Evolutionary conservation across 1,284 basidiomycete species (phyloP).

Genomic region (Pterulicium gracile): DNA sequence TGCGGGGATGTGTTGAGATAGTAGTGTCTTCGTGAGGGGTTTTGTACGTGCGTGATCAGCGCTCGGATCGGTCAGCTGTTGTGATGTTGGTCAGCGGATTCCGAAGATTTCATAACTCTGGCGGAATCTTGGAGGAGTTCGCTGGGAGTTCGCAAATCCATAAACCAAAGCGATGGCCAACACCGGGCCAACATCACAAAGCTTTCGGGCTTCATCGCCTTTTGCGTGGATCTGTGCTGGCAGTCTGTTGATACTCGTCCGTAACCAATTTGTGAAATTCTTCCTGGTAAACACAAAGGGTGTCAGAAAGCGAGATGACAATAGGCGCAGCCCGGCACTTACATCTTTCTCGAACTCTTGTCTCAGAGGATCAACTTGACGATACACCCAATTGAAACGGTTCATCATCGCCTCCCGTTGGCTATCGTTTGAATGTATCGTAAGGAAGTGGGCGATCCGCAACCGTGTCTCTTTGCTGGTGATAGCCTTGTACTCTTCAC

Average conservation of each 20-base stretch:
- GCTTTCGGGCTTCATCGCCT: background rate
- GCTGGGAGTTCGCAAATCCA: too few species aligned
- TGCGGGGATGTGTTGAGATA: background rate
- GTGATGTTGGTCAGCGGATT: background rate
- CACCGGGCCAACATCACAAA: background rate
- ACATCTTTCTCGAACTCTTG: constrained; percentile 30
- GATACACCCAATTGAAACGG: constrained; percentile 43
- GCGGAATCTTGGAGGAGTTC: too few species aligned
- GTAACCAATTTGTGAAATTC: background rate
- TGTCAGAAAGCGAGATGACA: background rate
- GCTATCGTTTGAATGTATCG: constrained; percentile 16
- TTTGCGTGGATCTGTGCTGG: background rate
- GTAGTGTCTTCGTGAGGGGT: background rate
- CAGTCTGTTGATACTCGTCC: background rate
- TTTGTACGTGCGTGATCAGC: background rate
- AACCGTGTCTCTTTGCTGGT: constrained; percentile 35
- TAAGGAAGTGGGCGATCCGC: constrained; percentile 41
- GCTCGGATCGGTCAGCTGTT: background rate
- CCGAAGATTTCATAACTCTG: too few species aligned
- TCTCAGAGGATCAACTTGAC: constrained; percentile 30
- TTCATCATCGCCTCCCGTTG: constrained; percentile 36
- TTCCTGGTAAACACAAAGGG: background rate
- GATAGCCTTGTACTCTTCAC: constrained; percentile 30
- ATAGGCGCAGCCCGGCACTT: constrained; percentile 14
- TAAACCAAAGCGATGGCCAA: background rate